These are phyloP conservation scores for Lodderomyces theae DNA, from an alignment of 1,139 yeast genomes.

Conservation along the genomic window DNA sequence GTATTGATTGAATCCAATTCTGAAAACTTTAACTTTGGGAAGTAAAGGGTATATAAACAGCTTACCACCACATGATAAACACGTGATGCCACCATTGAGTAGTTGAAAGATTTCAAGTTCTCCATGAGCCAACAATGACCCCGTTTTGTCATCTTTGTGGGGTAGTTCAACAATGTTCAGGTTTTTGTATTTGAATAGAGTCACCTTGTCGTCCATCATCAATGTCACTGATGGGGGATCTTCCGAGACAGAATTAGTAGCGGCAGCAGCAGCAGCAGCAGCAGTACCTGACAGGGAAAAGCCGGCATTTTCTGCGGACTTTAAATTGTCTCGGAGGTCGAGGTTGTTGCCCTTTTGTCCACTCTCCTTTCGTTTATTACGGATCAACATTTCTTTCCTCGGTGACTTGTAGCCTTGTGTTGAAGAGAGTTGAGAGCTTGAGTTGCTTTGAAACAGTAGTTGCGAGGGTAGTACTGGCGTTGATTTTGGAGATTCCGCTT, in stretches of 20 bases:
- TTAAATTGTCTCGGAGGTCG: constrained; percentile 31
- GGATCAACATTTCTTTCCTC: constrained; percentile 38
- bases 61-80: constrained; percentile 54
- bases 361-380: constrained; percentile 37
- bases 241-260: no score
- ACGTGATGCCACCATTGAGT: constrained; percentile 61
- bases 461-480: constrained; percentile 3
- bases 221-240: background rate
- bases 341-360: constrained; percentile 22
- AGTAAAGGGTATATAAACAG: constrained; percentile 60
- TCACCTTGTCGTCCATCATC: constrained; percentile 33
- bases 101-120: constrained; percentile 61
- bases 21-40: constrained; percentile 56
- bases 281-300: no score
- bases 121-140: constrained; percentile 60
- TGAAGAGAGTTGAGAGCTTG: constrained; percentile 3
- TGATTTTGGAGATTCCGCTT: constrained; percentile 1
- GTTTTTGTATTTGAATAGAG: constrained; percentile 36
- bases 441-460: background rate
- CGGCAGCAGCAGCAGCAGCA: no score
- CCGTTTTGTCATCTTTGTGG: constrained; percentile 28
- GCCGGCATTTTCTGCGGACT: constrained; percentile 8
- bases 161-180: constrained; percentile 46
- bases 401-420: constrained; percentile 21
- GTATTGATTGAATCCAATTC: constrained; percentile 52